phyloP scores from a whole-genome alignment of 495 filamentous ascomycete genomes.

The Xylaria nigripes region DNA sequence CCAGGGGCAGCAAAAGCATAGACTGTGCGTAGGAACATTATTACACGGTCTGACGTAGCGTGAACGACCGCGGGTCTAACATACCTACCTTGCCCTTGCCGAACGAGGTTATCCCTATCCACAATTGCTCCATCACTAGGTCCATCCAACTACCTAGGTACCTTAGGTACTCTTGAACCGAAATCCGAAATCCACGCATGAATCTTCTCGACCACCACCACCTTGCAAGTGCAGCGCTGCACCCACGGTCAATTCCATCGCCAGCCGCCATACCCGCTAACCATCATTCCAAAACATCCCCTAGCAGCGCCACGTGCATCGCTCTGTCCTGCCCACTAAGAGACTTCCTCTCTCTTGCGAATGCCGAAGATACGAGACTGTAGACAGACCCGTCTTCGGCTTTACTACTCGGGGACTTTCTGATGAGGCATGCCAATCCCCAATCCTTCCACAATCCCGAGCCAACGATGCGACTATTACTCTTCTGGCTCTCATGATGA shows the following conservation, averaged over 20 bases:
- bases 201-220: constrained; percentile 4
- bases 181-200: constrained; percentile 12
- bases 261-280: constrained; percentile 4
- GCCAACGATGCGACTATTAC: constrained; percentile 9
- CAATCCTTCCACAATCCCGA: constrained; percentile 4
- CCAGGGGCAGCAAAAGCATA: neutral
- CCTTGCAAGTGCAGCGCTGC: neutral
- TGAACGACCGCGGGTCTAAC: constrained; percentile 12
- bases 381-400: constrained; percentile 9
- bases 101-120: constrained; percentile 13
- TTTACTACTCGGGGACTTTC: constrained; percentile 7
- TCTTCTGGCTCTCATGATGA: constrained; percentile 3
- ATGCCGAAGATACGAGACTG: constrained; percentile 14
- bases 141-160: constrained; percentile 3
- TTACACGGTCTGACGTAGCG: constrained; percentile 13
- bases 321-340: constrained; percentile 1
- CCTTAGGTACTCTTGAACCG: neutral
- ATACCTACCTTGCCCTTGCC: constrained; percentile 14
- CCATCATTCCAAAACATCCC: neutral
- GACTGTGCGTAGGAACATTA: neutral
- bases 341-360: constrained; percentile 7
- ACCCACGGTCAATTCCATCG: neutral
- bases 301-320: constrained; percentile 9
- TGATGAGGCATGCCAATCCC: constrained; percentile 18
- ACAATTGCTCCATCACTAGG: constrained; percentile 10